Percentiles rank a stretch among this genome's conserved stretches.
phyloP scores from a whole-genome alignment of 257 asterid species.

The Echium plantagineum region DNA sequence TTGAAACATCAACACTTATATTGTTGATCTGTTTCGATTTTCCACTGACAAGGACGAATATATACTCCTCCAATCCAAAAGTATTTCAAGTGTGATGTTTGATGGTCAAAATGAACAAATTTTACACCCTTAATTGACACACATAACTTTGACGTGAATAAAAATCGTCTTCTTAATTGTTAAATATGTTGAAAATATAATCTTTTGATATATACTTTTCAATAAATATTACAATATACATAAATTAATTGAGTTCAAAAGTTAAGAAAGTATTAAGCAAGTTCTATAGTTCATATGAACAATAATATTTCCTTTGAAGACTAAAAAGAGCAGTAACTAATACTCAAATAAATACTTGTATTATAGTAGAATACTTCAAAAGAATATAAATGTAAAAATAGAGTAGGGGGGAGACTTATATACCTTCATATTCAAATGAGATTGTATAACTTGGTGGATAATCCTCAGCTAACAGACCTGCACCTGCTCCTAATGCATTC shows the following conservation, averaged over 20 bases:
- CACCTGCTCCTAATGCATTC: constrained; percentile 80
- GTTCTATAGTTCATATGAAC: no score
- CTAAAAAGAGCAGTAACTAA: neutral
- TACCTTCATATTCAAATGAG: constrained; percentile 33
- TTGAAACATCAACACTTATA: neutral
- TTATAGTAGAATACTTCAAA: neutral
- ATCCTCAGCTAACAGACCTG: constrained; percentile 38
- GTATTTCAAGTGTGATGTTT: no score
- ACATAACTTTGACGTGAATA: no score
- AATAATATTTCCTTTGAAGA: neutral
- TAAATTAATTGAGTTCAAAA: no score
- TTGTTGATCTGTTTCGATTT: neutral
- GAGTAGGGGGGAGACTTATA: neutral
- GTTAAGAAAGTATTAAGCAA: no score
- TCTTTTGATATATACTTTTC: no score
- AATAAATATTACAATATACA: no score
- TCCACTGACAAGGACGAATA: neutral
- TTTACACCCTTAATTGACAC: no score
- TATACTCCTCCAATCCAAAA: no score
- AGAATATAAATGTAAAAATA: neutral
- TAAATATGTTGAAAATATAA: no score
- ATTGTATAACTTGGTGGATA: constrained; percentile 14
- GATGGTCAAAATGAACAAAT: no score
- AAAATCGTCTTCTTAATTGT: no score
- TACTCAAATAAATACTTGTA: neutral